Evolutionary conservation across 345 rosid species (phyloP).

Genomic region (Heritiera littoralis): DNA sequence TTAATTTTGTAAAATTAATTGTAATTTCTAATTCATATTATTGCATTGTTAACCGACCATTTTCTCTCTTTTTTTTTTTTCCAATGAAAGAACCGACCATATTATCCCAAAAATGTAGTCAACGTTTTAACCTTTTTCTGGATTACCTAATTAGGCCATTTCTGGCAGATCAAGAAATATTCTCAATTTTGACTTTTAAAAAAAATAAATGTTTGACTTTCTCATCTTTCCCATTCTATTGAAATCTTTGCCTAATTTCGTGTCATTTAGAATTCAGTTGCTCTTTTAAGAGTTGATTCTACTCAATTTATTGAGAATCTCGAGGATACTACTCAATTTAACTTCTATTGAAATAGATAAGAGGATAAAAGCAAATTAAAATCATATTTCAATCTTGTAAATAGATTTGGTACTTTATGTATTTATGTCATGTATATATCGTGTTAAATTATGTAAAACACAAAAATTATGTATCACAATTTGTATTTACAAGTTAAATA

Average conservation of each 20-base stretch:
- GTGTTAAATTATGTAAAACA: too few relatives aligned
- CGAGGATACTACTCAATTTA: background rate
- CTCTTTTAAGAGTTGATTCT: background rate
- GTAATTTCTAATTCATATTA: too few relatives aligned
- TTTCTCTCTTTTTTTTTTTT: too few relatives aligned
- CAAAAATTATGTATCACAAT: too few relatives aligned
- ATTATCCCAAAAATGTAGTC: background rate
- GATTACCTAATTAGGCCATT: background rate
- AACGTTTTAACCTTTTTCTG: background rate
- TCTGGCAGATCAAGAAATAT: background rate
- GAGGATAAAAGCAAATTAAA: background rate
- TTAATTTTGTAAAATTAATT: too few relatives aligned
- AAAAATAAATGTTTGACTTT: too few relatives aligned
- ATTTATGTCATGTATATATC: too few relatives aligned
- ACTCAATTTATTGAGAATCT: background rate
- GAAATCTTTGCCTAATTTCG: background rate
- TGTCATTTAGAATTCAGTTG: background rate
- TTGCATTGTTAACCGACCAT: background rate
- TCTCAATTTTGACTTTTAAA: background rate
- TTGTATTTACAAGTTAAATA: too few relatives aligned
- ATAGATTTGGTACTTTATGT: too few relatives aligned
- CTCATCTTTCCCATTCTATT: too few relatives aligned
- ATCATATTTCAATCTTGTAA: background rate
- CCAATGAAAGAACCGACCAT: background rate
- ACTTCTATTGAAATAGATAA: background rate